These are phyloP conservation scores for Malus hybrid DNA, from an alignment of 331 rosid species.

Conservation along the genomic window DNA sequence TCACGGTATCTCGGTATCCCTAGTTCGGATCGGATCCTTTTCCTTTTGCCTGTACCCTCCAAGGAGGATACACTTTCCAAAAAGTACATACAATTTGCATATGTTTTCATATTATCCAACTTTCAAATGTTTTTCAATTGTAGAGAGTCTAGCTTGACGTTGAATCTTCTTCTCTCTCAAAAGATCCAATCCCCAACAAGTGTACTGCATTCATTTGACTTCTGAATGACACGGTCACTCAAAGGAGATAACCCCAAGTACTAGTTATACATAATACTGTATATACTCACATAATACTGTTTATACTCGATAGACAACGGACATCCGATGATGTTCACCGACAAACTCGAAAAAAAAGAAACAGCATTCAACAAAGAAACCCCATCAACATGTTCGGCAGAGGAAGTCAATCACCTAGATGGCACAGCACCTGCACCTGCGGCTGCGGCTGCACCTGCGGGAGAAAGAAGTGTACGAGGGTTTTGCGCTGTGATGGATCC, in stretches of 20 bases:
- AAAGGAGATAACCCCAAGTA: background rate
- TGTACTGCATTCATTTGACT: background rate
- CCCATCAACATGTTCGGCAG: background rate
- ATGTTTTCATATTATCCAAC: too few relatives aligned
- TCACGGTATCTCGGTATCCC: too few relatives aligned
- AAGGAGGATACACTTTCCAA: too few relatives aligned
- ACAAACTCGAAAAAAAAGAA: background rate
- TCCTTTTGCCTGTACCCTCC: too few relatives aligned
- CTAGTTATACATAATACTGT: background rate
- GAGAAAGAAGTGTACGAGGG: background rate
- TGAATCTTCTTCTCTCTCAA: background rate
- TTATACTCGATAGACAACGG: background rate
- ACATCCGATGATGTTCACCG: background rate
- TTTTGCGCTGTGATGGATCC: background rate
- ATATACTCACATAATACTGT: too few relatives aligned
- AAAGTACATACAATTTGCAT: too few relatives aligned
- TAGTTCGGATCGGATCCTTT: too few relatives aligned
- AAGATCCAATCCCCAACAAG: background rate
- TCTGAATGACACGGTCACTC: background rate
- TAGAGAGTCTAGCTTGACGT: background rate
- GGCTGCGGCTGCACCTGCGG: conserved; percentile 3
- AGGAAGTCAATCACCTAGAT: conserved; percentile 4
- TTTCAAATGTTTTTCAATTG: too few relatives aligned
- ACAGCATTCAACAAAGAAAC: background rate
- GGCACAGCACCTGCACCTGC: background rate